These are phyloP conservation scores for Amaranthus hypochondriacus DNA, from an alignment of 148 eudicot genomes.

Conservation along the genomic window DNA sequence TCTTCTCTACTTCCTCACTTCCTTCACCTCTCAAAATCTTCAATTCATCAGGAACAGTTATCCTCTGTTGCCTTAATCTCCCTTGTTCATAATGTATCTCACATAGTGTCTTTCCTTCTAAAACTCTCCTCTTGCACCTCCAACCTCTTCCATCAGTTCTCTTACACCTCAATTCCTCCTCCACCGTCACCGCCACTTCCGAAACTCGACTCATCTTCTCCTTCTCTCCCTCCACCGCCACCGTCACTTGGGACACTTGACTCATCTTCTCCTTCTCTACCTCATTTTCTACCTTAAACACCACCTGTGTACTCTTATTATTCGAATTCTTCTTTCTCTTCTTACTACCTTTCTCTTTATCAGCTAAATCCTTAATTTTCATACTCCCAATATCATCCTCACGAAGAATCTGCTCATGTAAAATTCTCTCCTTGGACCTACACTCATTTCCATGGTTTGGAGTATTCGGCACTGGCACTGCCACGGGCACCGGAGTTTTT, in stretches of 20 bases:
- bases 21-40: constrained; percentile 47
- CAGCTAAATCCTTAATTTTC: no score
- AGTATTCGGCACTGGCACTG: no score
- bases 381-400: no score
- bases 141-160: constrained; percentile 83
- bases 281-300: no score
- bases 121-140: constrained; percentile 67
- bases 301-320: background rate
- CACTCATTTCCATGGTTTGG: no score
- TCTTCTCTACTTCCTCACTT: constrained; percentile 26
- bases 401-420: no score
- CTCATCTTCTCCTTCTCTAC: no score
- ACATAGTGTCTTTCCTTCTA: constrained; percentile 66
- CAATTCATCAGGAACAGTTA: constrained; percentile 63
- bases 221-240: background rate
- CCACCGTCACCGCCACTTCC: constrained; percentile 20
- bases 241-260: no score
- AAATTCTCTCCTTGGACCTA: no score
- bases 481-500: no score
- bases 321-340: background rate
- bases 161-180: constrained; percentile 61
- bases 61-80: constrained; percentile 54
- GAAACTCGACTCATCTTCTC: no score
- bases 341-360: no score
- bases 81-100: constrained; percentile 74